Evolutionary conservation across 331 rosid species (phyloP).

Genomic region (Malus hybrid): DNA sequence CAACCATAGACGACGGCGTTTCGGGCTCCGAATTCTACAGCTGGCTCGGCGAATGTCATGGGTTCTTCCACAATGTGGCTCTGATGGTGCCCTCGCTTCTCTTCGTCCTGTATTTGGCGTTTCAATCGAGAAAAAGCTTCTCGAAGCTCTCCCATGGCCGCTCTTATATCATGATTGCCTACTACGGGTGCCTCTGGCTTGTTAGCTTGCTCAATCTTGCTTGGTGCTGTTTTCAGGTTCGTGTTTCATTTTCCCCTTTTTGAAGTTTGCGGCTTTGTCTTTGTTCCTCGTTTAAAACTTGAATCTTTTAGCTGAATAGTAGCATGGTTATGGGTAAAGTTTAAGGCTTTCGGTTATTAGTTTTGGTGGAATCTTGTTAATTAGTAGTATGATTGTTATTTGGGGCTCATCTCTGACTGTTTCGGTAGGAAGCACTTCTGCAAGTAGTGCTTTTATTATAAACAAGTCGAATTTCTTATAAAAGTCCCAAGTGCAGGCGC

Average conservation of each 20-base stretch:
- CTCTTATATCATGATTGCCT: conserved; percentile 41
- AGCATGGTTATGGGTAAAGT: not conserved
- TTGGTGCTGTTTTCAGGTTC: conserved; percentile 85
- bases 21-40: conserved; percentile 28
- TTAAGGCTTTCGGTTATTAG: not conserved
- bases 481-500: no score
- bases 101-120: conserved; percentile 35
- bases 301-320: not conserved
- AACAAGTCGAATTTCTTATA: no score
- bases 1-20: conserved; percentile 7
- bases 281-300: not conserved
- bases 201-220: conserved; percentile 50
- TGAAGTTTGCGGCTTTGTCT: not conserved
- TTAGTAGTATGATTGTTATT: no score
- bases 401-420: no score
- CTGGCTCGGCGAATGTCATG: conserved; percentile 63
- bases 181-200: conserved; percentile 46
- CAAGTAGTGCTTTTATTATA: no score
- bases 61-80: conserved; percentile 40
- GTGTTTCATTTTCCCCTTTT: not conserved
- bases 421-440: no score
- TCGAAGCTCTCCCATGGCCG: conserved; percentile 47
- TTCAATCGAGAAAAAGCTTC: conserved; percentile 41
- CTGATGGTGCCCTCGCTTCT: conserved; percentile 35
- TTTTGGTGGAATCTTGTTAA: not conserved